These are phyloP conservation scores for Cutaneotrichosporon mucoides DNA, from an alignment of 1,284 basidiomycete genomes.

Conservation along the genomic window DNA sequence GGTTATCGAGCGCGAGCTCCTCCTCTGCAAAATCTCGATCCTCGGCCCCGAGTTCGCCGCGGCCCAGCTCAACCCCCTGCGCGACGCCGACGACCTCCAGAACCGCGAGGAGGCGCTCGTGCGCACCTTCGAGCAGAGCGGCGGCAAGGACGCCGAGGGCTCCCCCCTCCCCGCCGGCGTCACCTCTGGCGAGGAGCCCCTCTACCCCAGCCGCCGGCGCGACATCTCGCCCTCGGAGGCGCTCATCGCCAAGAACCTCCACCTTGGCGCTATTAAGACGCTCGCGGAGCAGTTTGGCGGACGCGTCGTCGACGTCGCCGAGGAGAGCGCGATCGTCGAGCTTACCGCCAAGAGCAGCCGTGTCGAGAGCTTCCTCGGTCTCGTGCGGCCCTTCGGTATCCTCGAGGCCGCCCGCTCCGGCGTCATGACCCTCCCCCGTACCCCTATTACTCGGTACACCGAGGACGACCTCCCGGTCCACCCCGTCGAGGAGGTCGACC, in stretches of 20 bases:
- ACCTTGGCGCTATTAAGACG: constrained; percentile 78
- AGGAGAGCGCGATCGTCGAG: constrained; percentile 92
- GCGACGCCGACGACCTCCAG: constrained; percentile 34
- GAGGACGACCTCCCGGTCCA: constrained; percentile 58
- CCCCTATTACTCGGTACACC: constrained; percentile 66
- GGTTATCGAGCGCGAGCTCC: constrained; percentile 79
- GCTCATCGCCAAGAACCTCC: constrained; percentile 82
- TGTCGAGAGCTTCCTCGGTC: constrained; percentile 87
- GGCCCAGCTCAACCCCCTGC: constrained; percentile 72
- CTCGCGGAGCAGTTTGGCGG: constrained; percentile 88
- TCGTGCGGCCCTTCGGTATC: constrained; percentile 92
- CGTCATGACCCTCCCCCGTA: constrained; percentile 93
- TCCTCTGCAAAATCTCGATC: constrained; percentile 89
- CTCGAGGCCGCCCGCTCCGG: constrained; percentile 85
- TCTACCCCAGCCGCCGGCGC: constrained; percentile 26
- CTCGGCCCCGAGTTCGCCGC: constrained; percentile 97
- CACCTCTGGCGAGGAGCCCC: constrained; percentile 34
- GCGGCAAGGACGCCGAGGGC: constrained; percentile 53
- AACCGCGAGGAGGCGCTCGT: constrained; percentile 20
- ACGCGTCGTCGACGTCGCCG: constrained; percentile 89
- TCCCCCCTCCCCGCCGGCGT: constrained; percentile 61
- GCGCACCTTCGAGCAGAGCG: constrained; percentile 27
- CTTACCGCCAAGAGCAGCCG: constrained; percentile 85
- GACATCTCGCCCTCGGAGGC: constrained; percentile 63
- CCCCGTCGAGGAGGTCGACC: constrained; percentile 65